phyloP scores from a whole-genome alignment of 2,329 filamentous ascomycete species.

The Trichoderma breve region DNA sequence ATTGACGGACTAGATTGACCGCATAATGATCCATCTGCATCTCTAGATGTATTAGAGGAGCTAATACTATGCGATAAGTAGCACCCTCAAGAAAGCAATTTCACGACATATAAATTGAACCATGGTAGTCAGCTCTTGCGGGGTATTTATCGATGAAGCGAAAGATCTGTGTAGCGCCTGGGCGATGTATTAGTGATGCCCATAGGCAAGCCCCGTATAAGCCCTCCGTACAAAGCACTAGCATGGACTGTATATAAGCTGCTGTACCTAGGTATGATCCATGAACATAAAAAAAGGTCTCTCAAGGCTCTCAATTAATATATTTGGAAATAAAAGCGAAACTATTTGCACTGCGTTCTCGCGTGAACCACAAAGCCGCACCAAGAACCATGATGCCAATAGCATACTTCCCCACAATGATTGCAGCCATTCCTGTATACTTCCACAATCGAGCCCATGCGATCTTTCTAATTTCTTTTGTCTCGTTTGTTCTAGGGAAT shows the following conservation, averaged over 20 bases:
- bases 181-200: background rate
- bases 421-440: background rate
- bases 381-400: background rate
- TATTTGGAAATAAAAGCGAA: background rate
- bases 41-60: background rate
- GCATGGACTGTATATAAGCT: background rate
- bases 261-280: background rate
- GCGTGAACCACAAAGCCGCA: background rate
- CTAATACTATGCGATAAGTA: too few species aligned
- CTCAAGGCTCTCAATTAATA: background rate
- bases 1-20: background rate
- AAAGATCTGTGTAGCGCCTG: too few species aligned
- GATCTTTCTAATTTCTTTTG: slow-evolving; percentile 22
- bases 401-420: background rate
- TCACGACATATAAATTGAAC: too few species aligned
- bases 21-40: background rate
- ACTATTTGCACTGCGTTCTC: background rate
- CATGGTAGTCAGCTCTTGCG: too few species aligned
- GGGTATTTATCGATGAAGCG: too few species aligned
- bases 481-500: slow-evolving; percentile 36
- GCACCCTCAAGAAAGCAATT: too few species aligned
- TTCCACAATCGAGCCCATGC: background rate
- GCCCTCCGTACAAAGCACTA: background rate
- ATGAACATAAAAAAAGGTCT: background rate
- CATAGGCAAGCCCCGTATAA: background rate